Conservation (phyloP, 2,329 filamentous ascomycete genomes). For the Metarhizium robertsii region DNA sequence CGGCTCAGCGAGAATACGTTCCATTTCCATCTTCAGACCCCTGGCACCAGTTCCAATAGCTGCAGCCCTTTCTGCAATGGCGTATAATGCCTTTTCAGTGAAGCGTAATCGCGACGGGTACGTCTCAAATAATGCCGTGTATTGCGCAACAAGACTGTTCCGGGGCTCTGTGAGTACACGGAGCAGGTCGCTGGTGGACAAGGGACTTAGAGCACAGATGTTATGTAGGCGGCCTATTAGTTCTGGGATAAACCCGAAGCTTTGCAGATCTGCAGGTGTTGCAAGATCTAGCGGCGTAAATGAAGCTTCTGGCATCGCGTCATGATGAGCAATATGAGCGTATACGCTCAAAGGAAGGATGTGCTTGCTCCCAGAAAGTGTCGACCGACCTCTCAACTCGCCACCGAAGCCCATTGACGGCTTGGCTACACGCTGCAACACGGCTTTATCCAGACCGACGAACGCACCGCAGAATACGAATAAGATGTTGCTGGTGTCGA, state of each 20-base stretch:
- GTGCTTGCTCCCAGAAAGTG: constrained; percentile 38
- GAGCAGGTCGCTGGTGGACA: constrained; percentile 60
- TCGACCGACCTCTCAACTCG: constrained; percentile 53
- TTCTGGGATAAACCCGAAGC: constrained; percentile 87
- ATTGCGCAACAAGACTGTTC: constrained; percentile 82
- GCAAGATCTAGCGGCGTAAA: constrained; percentile 61
- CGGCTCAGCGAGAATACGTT: constrained; percentile 65
- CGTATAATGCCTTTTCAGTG: constrained; percentile 70
- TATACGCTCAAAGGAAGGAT: constrained; percentile 57
- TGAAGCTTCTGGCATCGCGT: constrained; percentile 22
- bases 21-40: constrained; percentile 72
- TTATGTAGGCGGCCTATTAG: constrained; percentile 94
- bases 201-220: constrained; percentile 71
- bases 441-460: constrained; percentile 78
- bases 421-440: constrained; percentile 79
- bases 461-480: constrained; percentile 97
- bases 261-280: constrained; percentile 67
- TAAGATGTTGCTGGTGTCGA: constrained; percentile 91
- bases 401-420: constrained; percentile 87
- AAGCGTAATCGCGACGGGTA: constrained; percentile 75
- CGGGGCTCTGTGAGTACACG: constrained; percentile 88
- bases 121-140: constrained; percentile 74
- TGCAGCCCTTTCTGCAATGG: constrained; percentile 62
- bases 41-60: constrained; percentile 64
- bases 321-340: constrained; percentile 46